Evolutionary conservation across 2,329 filamentous ascomycete genomes (phyloP), one percentile per base, ranked within the genome.

Genomic region (Aureobasidium lini): DNA sequence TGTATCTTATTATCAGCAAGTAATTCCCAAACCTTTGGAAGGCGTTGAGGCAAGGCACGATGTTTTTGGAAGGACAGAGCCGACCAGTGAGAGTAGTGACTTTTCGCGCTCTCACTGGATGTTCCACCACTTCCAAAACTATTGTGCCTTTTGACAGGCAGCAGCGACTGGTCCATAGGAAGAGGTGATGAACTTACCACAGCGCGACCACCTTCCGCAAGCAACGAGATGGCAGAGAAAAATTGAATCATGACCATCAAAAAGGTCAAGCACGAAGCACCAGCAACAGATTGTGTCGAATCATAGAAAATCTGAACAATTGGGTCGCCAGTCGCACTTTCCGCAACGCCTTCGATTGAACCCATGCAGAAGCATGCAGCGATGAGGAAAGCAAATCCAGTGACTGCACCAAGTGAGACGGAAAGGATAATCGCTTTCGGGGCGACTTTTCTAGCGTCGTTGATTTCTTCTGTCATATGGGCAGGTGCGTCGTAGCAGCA

Each of bases 381-480:
- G 15, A 81, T 69, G 0, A 81, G 68, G 62, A 81, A 81, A 16
- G 76, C 66, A 61, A 79, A 77, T 1, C 77, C 78, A 0, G 77
- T 79, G 3, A 76, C 63, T 4, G 72, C 72, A 1, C 77, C 77
- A 23, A 80, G 67, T 13, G 71, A 71, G 0, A 79, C 76, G 0
- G 75, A 73, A 7, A 76, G 60, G 4, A 79, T 65, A 15, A 80
- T 79, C 1, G 77, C 76, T 65, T 75, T 68, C 0, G 81, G 81
- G 1, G 77, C 79, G 63, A 81, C 73, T 52, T 76, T 78, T 5
- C 76, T 73, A 0, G 80, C 76, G 52, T 80, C 73, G 50, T 75
- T 75, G 64, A 83, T 78, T 63, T 83, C 81, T 65, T 83, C 81
- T 0, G 76, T 78, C 79, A 83, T 82, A 60, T 83, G 80, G 0